A percentile compares a stretch with the other conserved stretches of the same genome.
Conservation (phyloP, 495 filamentous ascomycete genomes). For the Neurospora cerealis region DNA sequence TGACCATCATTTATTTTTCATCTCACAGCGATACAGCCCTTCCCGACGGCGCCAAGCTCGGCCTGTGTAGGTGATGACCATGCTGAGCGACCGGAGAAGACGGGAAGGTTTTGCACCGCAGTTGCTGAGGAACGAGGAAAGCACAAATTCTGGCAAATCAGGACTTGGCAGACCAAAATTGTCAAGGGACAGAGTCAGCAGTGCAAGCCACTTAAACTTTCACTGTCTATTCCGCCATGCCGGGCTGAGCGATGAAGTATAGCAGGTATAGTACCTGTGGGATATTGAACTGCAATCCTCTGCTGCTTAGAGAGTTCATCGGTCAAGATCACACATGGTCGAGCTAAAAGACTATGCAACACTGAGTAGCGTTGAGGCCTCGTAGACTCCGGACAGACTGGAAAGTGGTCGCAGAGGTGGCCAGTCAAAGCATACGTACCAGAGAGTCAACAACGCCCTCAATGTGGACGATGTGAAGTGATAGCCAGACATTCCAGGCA, state of each 20-base stretch:
- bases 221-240: background rate
- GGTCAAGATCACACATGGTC: background rate
- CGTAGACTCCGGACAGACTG: background rate
- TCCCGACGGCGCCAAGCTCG: background rate
- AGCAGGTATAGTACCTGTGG: background rate
- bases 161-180: background rate
- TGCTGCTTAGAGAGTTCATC: background rate
- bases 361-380: background rate
- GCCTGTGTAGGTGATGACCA: background rate
- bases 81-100: background rate
- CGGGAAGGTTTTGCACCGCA: background rate
- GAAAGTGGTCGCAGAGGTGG: background rate
- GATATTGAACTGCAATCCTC: background rate
- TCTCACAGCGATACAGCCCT: background rate
- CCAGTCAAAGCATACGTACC: background rate
- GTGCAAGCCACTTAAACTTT: background rate
- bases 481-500: background rate
- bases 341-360: background rate
- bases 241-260: background rate
- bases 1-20: background rate
- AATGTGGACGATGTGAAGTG: background rate
- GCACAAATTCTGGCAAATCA: background rate
- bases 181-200: background rate
- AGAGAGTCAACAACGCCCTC: background rate
- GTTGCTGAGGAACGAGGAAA: background rate